Base-by-base conservation (phyloP, 176 grass and related monocot genomes). In the Hsuehochloa calcarea region DNA sequence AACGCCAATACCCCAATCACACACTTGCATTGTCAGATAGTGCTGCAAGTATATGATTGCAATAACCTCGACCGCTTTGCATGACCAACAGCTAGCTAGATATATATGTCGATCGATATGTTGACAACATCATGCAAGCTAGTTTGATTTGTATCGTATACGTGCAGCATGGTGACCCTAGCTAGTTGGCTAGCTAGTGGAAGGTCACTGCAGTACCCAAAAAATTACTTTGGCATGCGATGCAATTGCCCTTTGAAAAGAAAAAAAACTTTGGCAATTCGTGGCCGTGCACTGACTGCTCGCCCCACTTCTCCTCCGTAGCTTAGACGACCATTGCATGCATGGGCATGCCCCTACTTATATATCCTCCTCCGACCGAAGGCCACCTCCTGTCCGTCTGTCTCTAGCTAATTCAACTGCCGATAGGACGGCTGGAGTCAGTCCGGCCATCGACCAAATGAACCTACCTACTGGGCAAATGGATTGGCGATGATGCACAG, bases 361-460 rank as follows among this genome's bases (percentile, higher is more conserved):
- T 46, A 51, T 51, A 6, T 51, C 49, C 49, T 51, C 49, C 49
- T 51, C 49, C 41, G 31, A 34, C 2, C 31, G 29, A 43, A 9
- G 0, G 41, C 1, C 8, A 10, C 0, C 41, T 43, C 8, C 8
- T 43, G 1, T 44, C 2, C 0, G n/a, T n/a, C n/a, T n/a, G n/a
- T n/a, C n/a, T n/a, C n/a, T n/a, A n/a, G n/a, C 41, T 10, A 44
- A 44, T 10, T 44, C 9, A 44, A 44, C 10, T 44, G 0, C 2
- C 0, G 41, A 44, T 44, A 10, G 2, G 41, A 44, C 2, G 9
- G 2, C 0, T 10, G 9, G 41, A 10, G 41, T 44, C 8, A 0
- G 9, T 44, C n/a, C n/a, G n/a, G n/a, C n/a, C n/a, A n/a, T n/a
- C 41, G 41, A 44, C 41, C 41, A 44, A 40, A 40, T 40, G 1